Evolutionary conservation across 768 basidiomycete species (phyloP).

Genomic region (Tylopilus rubrobrunneus): DNA sequence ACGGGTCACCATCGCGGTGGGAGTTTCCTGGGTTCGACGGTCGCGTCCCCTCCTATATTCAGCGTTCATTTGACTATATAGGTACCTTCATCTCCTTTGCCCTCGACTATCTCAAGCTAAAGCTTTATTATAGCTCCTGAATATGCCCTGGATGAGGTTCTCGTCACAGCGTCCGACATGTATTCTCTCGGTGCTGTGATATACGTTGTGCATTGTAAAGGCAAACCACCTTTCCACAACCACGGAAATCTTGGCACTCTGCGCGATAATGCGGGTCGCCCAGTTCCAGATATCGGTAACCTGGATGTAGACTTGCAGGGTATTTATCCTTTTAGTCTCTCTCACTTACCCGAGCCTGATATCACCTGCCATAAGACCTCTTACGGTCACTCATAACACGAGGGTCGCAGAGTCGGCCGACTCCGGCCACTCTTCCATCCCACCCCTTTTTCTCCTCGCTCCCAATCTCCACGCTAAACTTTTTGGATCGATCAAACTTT

Average conservation of each 20-base stretch:
- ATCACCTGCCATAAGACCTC: slow-evolving; percentile 48
- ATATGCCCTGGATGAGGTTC: slow-evolving; percentile 85
- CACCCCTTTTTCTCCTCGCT: slow-evolving; percentile 93
- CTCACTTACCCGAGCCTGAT: slow-evolving; percentile 7
- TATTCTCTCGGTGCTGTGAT: slow-evolving; percentile 89
- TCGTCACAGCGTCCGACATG: slow-evolving; percentile 88
- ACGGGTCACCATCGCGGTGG: slow-evolving; percentile 78
- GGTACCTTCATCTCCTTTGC: slow-evolving; percentile 41
- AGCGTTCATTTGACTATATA: slow-evolving; percentile 93
- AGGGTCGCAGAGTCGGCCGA: slow-evolving; percentile 66
- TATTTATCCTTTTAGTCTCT: slow-evolving; percentile 23
- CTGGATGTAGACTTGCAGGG: slow-evolving; percentile 75
- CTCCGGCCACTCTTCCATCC: slow-evolving; percentile 74
- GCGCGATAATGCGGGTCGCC: slow-evolving; percentile 64
- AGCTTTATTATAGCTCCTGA: slow-evolving; percentile 69
- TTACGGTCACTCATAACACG: slow-evolving; percentile 80
- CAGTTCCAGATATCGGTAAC: slow-evolving; percentile 57
- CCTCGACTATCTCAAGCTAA: slow-evolving; percentile 1
- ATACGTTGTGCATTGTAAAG: slow-evolving; percentile 88
- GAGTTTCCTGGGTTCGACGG: slow-evolving; percentile 88
- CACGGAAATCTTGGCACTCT: slow-evolving; percentile 70
- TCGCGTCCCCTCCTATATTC: slow-evolving; percentile 72
- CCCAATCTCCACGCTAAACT: slow-evolving; percentile 93
- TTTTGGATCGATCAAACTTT: slow-evolving; percentile 93
- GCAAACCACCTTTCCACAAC: slow-evolving; percentile 82